Evolutionary conservation across 345 rosid species (phyloP).

Genomic region (Eucalyptus albens): DNA sequence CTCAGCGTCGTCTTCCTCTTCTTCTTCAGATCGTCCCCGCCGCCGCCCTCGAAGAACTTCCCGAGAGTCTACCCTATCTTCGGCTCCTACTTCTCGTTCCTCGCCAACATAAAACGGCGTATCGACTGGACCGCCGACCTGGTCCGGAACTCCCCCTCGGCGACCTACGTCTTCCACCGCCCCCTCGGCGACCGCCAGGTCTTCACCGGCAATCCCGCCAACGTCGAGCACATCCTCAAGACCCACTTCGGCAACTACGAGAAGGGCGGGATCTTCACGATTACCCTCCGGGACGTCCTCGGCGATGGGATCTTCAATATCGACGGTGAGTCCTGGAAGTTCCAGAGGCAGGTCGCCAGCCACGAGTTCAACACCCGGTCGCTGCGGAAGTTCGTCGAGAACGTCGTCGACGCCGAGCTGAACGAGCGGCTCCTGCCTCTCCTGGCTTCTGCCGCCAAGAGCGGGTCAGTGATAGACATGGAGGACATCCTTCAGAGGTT

Average conservation of each 20-base stretch:
- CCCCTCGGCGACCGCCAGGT: conserved; percentile 9
- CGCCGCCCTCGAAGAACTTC: neutral
- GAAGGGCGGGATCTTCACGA: conserved; percentile 18
- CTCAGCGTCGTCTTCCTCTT: neutral
- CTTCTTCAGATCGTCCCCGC: neutral
- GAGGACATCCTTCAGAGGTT: conserved; percentile 55
- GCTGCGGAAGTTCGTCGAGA: conserved; percentile 46
- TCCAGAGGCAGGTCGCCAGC: conserved; percentile 58
- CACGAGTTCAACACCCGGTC: conserved; percentile 63
- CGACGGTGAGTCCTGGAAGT: conserved; percentile 51
- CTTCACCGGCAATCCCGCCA: conserved; percentile 45
- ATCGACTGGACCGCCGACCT: conserved; percentile 33
- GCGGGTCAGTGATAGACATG: conserved; percentile 18
- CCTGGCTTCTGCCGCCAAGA: conserved; percentile 13
- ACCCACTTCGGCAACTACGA: conserved; percentile 32
- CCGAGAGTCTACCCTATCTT: conserved; percentile 37
- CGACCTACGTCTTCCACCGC: conserved; percentile 19
- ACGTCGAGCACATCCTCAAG: conserved; percentile 47
- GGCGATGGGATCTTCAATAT: conserved; percentile 57
- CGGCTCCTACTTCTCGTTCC: conserved; percentile 15
- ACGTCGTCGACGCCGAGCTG: conserved; percentile 37
- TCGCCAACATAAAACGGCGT: conserved; percentile 15
- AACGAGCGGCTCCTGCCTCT: conserved; percentile 41
- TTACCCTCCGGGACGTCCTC: conserved; percentile 30
- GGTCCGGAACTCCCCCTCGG: conserved; percentile 23